Base-by-base conservation (phyloP, 768 basidiomycete species). In the Mycena epipterygia region DNA sequence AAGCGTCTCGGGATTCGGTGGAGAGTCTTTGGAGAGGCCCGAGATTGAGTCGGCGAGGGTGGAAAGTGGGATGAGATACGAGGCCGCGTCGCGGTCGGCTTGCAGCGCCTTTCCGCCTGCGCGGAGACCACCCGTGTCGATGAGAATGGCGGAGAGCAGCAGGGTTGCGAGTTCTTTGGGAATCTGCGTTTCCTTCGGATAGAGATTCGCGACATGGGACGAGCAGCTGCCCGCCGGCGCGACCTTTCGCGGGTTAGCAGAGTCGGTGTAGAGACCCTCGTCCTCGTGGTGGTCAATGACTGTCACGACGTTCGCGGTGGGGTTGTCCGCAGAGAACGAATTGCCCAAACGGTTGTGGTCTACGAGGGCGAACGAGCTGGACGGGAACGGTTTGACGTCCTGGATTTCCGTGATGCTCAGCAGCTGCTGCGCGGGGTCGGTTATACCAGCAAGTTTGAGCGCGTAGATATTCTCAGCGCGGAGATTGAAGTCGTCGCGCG, bases 201-300 rank as follows among this genome's bases (percentile, higher is more conserved):
- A 80, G 27, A 83, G 70, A 53, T 78, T 67, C 3, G 84, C 78
- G 29, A 89, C 78, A 63, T 74, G 94, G 74, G 82, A 99, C 78
- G 95, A 80, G 77, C 95, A 95, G 70, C 94, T 95, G 3, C 97
- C 98, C 0, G 87, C 88, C 0, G 91, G 89, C 2, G 81, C 78
- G 60, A 98, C 86, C 64, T 89, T 80, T 25, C 97, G 89, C 3
- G 93, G 92, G n/a, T 86, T 80, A 0, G 90, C 90, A 1, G 84
- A 88, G 61, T 88, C 85, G 6, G 78, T 79, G 79, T 98, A 88
- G 2, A 85, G 79, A 0, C 86, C 84, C 76, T 99, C 97, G 79
- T 99, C 97, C 19, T 86, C 90, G 76, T 99, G 96, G 77, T 99
- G 97, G 79, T 99, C 98, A 30, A 99, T 82, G 61, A 99, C 84